Evolutionary conservation across 805 yeast genomes (phyloP), one percentile per base, ranked within the genome.

Genomic region (Tetrapisispora fleetii): DNA sequence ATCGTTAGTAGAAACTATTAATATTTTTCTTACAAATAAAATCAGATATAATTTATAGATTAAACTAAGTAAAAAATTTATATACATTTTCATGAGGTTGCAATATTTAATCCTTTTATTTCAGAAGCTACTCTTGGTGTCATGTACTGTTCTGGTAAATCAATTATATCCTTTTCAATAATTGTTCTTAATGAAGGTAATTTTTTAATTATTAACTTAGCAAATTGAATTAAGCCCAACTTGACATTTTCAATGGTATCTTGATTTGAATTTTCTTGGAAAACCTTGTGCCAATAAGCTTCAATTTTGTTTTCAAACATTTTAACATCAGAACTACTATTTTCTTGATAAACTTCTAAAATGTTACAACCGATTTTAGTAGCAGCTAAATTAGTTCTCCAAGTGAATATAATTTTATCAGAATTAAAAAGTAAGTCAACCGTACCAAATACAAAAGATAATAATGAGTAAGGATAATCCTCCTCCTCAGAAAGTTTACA

Each of bases 191-290:
- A 28, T 0, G 28, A 22, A 2, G 56, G 56, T 32, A 47, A 35
- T 1, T 55, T 55, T 2, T 49, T 48, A 13, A 55, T 50, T 27
- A 70, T 36, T 2, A 51, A 24, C 4, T 57, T 58, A 1, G 68
- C 77, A n/a, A 69, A 63, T 33, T 69, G 62, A 1, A 72, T 66
- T 43, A 73, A 64, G 28, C 78, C 78, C 19, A 83, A 62, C 48
- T 81, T 73, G 3, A 82, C 85, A 51, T 74, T 77, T 57, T 84
- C 91, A 50, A 77, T 74, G 24, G 72, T 69, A 32, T 70, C 69
- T 13, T 59, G 54, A 4, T 53, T 52, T n/a, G 70, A 60, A 54
- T 75, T 73, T n/a, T 54, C 52, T 6, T 48, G 42, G 30, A 57
- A 58, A 52, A 60, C 53, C 4, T 21, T 52, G 21, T 46, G 53